These are phyloP conservation scores for Mycosphaerella arachidis DNA, from an alignment of 2,329 filamentous ascomycete species.

Conservation along the genomic window DNA sequence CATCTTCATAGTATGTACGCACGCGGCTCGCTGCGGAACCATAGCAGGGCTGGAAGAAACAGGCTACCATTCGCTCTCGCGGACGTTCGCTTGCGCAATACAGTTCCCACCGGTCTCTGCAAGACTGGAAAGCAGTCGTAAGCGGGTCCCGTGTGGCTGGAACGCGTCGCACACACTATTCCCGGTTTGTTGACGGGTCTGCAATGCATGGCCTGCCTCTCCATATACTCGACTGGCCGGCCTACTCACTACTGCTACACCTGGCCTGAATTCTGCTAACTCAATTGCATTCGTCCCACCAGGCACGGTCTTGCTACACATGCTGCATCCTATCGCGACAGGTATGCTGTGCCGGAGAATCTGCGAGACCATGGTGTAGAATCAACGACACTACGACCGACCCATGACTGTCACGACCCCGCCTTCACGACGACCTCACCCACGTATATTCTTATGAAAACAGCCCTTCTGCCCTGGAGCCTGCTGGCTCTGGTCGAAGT, in stretches of 20 bases:
- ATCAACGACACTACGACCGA: conserved; percentile 2
- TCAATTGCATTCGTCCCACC: not conserved
- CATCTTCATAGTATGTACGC: not conserved
- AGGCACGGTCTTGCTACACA: not conserved
- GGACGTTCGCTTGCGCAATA: not conserved
- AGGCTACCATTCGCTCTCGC: not conserved
- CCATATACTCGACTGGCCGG: not conserved
- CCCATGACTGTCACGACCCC: conserved; percentile 8
- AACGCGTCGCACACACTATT: not conserved
- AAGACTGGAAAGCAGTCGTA: not conserved
- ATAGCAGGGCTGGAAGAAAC: not conserved
- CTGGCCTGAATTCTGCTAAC: not conserved
- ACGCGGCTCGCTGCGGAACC: not conserved
- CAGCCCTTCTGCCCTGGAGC: conserved; percentile 15
- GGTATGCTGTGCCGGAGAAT: conserved; percentile 1
- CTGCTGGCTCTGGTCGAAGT: conserved; percentile 26
- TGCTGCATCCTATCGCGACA: not conserved
- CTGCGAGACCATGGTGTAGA: conserved; percentile 16
- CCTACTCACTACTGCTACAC: not conserved
- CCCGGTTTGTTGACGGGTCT: not conserved
- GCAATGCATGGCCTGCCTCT: not conserved
- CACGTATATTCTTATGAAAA: conserved; percentile 17
- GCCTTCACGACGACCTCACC: conserved; percentile 4
- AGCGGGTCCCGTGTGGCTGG: not conserved
- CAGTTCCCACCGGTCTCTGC: not conserved